Evolutionary conservation across 768 basidiomycete genomes (phyloP), one percentile per base, ranked within the genome.

Genomic region (Hericium alpestre): DNA sequence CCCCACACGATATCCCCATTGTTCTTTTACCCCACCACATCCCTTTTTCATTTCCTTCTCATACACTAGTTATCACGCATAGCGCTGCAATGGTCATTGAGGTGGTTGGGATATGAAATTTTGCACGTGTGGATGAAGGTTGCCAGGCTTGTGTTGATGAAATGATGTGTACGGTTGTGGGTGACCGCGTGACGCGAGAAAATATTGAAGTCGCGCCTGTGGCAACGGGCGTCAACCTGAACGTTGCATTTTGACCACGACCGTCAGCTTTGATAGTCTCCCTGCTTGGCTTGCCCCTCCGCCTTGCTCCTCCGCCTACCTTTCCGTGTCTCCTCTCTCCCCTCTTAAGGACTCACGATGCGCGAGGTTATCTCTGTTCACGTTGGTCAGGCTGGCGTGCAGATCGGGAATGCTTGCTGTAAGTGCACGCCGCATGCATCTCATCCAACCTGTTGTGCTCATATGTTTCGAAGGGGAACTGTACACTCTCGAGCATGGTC

Each of bases 391-490:
- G 95, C 95, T 71, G 93, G 93, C 78, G 84, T 91, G 58, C 88
- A 91, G 72, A 90, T 90, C 62, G 88, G 88, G 65, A 97, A 96
- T 74, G 93, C 95, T 64, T 98, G 93, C 78, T 95, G 94, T 90
- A 69, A 75, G 88, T 79, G 20, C 39, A 15, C 61, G 25, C 53
- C 39, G 57, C 49, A 57, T 57, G 50, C 4, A 51, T 38, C 12
- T 10, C 52, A 11, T 12, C 23, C 53, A 46, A 43, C 63, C 62
- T 64, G 60, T 68, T 60, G 60, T 57, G 32, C 43, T 41, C 16
- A 20, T n/a, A 3, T 32, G 22, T 13, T 61, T 60, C 60, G 66
- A 68, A 92, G 90, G 90, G 94, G 94, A 96, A 73, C 84, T 97
- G 61, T 99, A 98, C 78, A 96, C 93, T 64, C 80, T 97, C 67